A percentile compares a stretch with the other conserved stretches of the same genome.
These are phyloP conservation scores for Proliferodiscus dingleyae DNA, from an alignment of 2,329 filamentous ascomycete genomes.

Conservation along the genomic window DNA sequence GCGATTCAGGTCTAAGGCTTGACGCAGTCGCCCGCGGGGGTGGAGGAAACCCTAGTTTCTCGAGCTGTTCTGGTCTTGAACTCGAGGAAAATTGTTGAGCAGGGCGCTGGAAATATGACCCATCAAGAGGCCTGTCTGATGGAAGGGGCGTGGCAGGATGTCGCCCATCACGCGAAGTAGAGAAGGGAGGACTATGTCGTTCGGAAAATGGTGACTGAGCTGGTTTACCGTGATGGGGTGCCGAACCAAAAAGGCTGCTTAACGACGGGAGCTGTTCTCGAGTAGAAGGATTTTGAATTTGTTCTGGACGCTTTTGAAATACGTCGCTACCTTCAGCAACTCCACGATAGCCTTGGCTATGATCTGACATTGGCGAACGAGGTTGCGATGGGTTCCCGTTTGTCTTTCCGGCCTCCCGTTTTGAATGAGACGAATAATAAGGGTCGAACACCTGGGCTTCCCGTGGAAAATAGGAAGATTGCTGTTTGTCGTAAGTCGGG, in stretches of 20 bases:
- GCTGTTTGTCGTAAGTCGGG: conserved; percentile 15
- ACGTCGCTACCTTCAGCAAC: conserved; percentile 19
- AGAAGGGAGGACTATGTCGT: conserved; percentile 28
- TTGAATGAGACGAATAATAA: conserved; percentile 7
- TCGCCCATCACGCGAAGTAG: conserved; percentile 25
- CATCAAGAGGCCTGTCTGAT: conserved; percentile 22
- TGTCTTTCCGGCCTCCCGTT: conserved; percentile 15
- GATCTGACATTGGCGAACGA: conserved; percentile 22
- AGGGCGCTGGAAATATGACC: conserved; percentile 25
- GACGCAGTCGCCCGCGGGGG: conserved; percentile 17
- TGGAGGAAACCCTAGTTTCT: conserved; percentile 24
- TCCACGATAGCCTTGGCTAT: conserved; percentile 13
- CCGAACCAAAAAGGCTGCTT: conserved; percentile 30
- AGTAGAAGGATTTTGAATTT: conserved; percentile 14
- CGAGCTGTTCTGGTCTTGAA: conserved; percentile 22
- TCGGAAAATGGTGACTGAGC: conserved; percentile 29
- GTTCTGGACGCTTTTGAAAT: conserved; percentile 21
- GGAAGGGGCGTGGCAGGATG: conserved; percentile 24
- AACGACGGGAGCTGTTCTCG: conserved; percentile 31
- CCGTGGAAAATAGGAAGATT: conserved; percentile 14
- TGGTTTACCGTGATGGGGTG: conserved; percentile 17
- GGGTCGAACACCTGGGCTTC: conserved; percentile 12
- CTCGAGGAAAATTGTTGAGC: conserved; percentile 19
- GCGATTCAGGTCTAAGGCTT: conserved; percentile 25
- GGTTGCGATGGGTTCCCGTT: conserved; percentile 16